A percentile compares a stretch with the other conserved stretches of the same genome.
Conservation (phyloP, 2,329 filamentous ascomycete species). For the Epichloe typhina region DNA sequence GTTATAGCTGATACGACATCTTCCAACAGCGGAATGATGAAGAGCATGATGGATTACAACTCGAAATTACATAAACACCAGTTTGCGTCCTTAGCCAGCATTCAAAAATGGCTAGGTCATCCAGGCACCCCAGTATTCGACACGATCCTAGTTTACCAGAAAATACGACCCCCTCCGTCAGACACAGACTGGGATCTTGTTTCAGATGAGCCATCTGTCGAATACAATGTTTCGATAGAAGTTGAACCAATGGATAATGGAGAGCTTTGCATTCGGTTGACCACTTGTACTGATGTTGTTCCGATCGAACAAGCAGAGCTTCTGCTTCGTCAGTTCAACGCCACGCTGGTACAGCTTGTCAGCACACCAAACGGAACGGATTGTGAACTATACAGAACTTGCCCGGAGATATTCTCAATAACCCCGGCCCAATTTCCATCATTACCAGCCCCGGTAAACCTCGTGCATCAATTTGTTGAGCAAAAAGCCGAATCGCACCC, state of each 20-base stretch:
- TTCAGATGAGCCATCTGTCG: conserved; percentile 55
- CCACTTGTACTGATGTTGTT: conserved; percentile 49
- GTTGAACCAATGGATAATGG: conserved; percentile 42
- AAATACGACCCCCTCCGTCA: conserved; percentile 23
- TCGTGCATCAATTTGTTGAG: conserved; percentile 74
- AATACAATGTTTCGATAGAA: conserved; percentile 74
- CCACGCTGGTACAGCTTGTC: conserved; percentile 46
- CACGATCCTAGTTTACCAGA: conserved; percentile 75
- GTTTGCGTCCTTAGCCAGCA: conserved; percentile 53
- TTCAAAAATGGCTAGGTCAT: conserved; percentile 59
- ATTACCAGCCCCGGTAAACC: conserved; percentile 42
- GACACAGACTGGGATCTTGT: conserved; percentile 42
- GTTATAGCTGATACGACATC: conserved; percentile 43
- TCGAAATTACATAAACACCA: conserved; percentile 54
- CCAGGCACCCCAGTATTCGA: conserved; percentile 62
- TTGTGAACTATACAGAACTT: conserved; percentile 21
- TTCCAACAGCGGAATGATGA: conserved; percentile 44
- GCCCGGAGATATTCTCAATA: conserved; percentile 45
- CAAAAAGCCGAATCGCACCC: conserved; percentile 41
- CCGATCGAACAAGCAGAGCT: conserved; percentile 54
- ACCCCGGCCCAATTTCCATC: conserved; percentile 44
- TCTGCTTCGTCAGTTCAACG: conserved; percentile 60
- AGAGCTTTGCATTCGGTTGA: conserved; percentile 49
- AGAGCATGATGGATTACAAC: conserved; percentile 53
- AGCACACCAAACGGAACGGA: conserved; percentile 29